phyloP scores from a whole-genome alignment of 768 basidiomycete genomes.

The Amanita subjunquillea region DNA sequence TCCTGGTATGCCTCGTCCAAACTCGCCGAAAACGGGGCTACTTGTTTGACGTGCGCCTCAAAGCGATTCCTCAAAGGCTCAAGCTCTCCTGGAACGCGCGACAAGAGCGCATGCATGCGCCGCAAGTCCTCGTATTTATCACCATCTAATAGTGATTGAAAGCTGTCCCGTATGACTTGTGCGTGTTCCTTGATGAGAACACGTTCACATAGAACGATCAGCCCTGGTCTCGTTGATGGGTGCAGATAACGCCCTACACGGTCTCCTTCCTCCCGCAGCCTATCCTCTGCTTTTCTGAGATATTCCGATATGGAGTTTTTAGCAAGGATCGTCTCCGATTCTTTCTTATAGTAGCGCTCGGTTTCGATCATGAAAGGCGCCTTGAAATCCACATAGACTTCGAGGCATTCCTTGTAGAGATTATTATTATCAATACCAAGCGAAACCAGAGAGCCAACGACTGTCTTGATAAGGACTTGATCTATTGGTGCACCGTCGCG shows the following conservation, averaged over 20 bases:
- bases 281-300: conserved; percentile 91
- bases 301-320: conserved; percentile 94
- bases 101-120: conserved; percentile 89
- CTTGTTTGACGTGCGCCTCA: conserved; percentile 91
- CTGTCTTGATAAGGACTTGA: conserved; percentile 92
- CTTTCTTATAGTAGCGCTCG: conserved; percentile 86
- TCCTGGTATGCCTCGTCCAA: conserved; percentile 96
- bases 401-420: conserved; percentile 87
- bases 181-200: conserved; percentile 88
- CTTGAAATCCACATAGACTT: conserved; percentile 93
- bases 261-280: conserved; percentile 90
- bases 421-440: conserved; percentile 88
- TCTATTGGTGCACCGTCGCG: conserved; percentile 94
- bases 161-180: conserved; percentile 89
- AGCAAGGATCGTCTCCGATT: conserved; percentile 87
- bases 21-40: conserved; percentile 90
- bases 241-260: conserved; percentile 93
- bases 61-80: conserved; percentile 91
- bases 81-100: conserved; percentile 88
- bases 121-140: conserved; percentile 95
- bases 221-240: conserved; percentile 78
- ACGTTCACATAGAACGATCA: conserved; percentile 82
- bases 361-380: conserved; percentile 80
- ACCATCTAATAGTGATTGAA: conserved; percentile 85
- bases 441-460: conserved; percentile 93